Percentiles rank a stretch among this genome's conserved stretches.
phyloP scores from a whole-genome alignment of 805 yeast species.

The Hanseniaspora clermontiae region DNA sequence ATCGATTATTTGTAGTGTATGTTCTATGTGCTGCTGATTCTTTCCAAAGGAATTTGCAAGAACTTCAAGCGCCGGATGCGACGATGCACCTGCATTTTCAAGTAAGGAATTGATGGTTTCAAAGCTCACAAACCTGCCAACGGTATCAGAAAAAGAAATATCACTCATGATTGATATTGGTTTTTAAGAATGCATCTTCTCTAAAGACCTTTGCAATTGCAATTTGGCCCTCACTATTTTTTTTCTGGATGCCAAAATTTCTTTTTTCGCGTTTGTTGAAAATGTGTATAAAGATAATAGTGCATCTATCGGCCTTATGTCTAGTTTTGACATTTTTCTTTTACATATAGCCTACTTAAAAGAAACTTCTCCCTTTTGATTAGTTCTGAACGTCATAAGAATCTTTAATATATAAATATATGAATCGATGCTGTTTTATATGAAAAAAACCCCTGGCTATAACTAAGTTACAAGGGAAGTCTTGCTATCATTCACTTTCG shows the following conservation, averaged over 20 bases:
- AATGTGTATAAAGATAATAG: neutral
- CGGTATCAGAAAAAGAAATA: too few relatives aligned
- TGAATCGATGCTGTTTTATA: neutral
- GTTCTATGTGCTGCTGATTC: neutral
- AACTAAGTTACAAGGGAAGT: too few relatives aligned
- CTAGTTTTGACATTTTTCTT: neutral
- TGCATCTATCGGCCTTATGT: neutral
- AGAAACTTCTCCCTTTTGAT: too few relatives aligned
- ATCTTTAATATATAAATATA: too few relatives aligned
- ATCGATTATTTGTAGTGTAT: neutral
- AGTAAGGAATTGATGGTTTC: neutral
- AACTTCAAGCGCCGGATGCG: neutral
- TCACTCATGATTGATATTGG: too few relatives aligned
- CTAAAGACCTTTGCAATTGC: neutral
- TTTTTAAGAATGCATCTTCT: too few relatives aligned
- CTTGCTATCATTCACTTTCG: slow-evolving; percentile 14
- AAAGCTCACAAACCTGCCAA: neutral
- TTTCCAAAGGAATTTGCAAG: neutral
- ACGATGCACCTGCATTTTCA: neutral
- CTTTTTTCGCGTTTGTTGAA: neutral
- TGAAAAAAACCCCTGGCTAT: too few relatives aligned
- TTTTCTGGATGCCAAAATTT: neutral
- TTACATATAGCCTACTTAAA: too few relatives aligned
- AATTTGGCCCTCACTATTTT: neutral
- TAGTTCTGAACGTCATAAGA: too few relatives aligned